Conservation (phyloP, 306 rosid genomes). For the barrel medic (Medicago truncatula) region DNA sequence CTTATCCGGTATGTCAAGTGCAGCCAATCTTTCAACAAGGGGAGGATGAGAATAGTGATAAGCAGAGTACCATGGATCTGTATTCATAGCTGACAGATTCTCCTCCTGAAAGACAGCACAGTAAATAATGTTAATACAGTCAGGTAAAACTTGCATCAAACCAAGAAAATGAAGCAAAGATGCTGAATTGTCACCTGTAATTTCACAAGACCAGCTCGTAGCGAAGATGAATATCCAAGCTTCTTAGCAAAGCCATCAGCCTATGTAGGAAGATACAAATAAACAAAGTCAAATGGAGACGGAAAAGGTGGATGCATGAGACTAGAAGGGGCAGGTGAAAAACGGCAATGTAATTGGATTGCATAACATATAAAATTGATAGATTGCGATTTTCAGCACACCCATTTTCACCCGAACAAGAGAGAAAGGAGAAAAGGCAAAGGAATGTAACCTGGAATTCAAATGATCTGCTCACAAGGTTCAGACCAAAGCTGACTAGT, state of each 20-base stretch:
- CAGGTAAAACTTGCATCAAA: conserved; percentile 2
- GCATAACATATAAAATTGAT: background rate
- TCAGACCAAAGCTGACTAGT: conserved; percentile 86
- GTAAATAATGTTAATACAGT: conserved; percentile 9
- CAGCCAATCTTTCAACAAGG: conserved; percentile 89
- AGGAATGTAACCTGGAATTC: conserved; percentile 78
- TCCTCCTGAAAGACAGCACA: conserved; percentile 69
- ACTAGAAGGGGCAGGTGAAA: conserved; percentile 6
- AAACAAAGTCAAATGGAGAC: conserved; percentile 9
- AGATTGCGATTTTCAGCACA: background rate
- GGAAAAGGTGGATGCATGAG: background rate
- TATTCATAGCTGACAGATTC: conserved; percentile 94
- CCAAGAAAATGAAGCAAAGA: conserved; percentile 19
- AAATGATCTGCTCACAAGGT: conserved; percentile 90
- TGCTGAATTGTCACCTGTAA: conserved; percentile 64
- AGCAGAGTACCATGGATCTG: conserved; percentile 98
- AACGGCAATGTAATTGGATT: conserved; percentile 1
- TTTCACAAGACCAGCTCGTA: conserved; percentile 80
- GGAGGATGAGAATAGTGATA: conserved; percentile 99
- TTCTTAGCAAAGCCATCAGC: conserved; percentile 89
- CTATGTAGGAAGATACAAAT: conserved; percentile 49
- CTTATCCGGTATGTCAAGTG: conserved; percentile 67
- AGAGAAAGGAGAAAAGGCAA: conserved; percentile 23
- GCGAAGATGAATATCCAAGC: conserved; percentile 74
- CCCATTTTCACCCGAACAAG: conserved; percentile 8